Percentiles rank a stretch among this genome's conserved stretches.
phyloP scores from a whole-genome alignment of 2,329 filamentous ascomycete genomes.

The Aurifilum marmelostoma region DNA sequence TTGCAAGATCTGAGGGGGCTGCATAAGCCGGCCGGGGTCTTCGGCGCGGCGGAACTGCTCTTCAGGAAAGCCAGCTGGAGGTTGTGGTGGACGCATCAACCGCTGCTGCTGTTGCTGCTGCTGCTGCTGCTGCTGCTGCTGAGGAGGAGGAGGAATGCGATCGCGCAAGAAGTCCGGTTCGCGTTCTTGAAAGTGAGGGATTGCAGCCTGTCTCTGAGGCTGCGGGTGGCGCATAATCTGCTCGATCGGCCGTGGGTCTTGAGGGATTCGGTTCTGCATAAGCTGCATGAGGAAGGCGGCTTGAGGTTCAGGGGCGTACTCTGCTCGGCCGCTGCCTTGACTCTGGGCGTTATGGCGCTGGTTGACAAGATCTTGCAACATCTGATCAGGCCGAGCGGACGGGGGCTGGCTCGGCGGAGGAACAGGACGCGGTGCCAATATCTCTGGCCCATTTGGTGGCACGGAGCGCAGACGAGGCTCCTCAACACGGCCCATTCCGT shows the following conservation, averaged over 20 bases:
- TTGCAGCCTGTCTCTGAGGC: conserved; percentile 52
- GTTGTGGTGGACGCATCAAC: conserved; percentile 49
- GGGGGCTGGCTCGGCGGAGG: conserved; percentile 50
- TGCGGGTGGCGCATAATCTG: conserved; percentile 59
- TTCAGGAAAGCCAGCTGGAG: conserved; percentile 55
- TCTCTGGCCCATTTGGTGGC: conserved; percentile 52
- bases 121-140: conserved; percentile 33
- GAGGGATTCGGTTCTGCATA: conserved; percentile 64
- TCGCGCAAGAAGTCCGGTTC: conserved; percentile 53
- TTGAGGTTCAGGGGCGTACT: conserved; percentile 50
- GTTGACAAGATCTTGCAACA: conserved; percentile 62
- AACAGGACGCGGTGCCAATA: conserved; percentile 53
- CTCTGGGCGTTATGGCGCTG: conserved; percentile 61
- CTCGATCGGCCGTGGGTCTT: conserved; percentile 56
- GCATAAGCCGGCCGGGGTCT: conserved; percentile 51
- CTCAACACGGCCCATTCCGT: conserved; percentile 49
- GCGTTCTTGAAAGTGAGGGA: conserved; percentile 51
- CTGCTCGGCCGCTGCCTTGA: conserved; percentile 51
- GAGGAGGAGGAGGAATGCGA: conserved; percentile 31
- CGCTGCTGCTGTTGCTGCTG: conserved; percentile 42
- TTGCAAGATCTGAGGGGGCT: conserved; percentile 67
- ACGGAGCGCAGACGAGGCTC: conserved; percentile 46
- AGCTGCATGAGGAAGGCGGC: conserved; percentile 85
- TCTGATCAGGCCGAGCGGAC: conserved; percentile 57
- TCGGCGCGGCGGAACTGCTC: conserved; percentile 56